These are phyloP conservation scores for Scheffersomyces lignicola DNA, from an alignment of 1,139 yeast genomes.

Conservation along the genomic window DNA sequence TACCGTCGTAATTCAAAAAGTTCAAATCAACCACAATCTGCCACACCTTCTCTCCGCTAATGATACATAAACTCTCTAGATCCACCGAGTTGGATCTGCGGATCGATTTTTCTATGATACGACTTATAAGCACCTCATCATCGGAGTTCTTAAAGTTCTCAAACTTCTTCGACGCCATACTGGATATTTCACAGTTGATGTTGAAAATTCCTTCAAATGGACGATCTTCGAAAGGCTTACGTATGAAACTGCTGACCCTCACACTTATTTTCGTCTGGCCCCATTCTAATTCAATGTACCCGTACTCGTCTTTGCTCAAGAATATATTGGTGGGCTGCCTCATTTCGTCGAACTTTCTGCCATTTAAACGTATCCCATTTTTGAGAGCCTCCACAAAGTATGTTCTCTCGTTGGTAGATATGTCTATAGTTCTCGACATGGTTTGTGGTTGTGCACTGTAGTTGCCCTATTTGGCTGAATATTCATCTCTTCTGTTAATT, in stretches of 20 bases:
- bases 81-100: constrained; percentile 89
- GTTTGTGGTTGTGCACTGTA: not conserved
- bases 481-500: too few species aligned
- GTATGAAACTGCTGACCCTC: constrained; percentile 77
- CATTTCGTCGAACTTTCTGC: constrained; percentile 62
- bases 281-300: constrained; percentile 74
- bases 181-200: constrained; percentile 81
- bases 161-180: constrained; percentile 86
- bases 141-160: constrained; percentile 72
- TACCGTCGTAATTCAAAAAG: constrained; percentile 88
- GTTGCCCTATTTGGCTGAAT: too few species aligned
- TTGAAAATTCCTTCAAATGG: constrained; percentile 91
- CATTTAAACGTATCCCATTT: constrained; percentile 65
- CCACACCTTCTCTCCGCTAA: constrained; percentile 94
- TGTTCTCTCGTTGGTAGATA: constrained; percentile 64
- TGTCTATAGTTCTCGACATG: constrained; percentile 58
- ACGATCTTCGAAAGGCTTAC: constrained; percentile 82
- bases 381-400: constrained; percentile 65
- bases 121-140: constrained; percentile 74
- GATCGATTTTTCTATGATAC: constrained; percentile 88
- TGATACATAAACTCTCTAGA: constrained; percentile 83
- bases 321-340: constrained; percentile 58
- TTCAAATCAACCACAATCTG: constrained; percentile 85
- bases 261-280: constrained; percentile 78
- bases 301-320: constrained; percentile 67